Evolutionary conservation across 345 rosid genomes (phyloP).

Genomic region (Arabidopsis arenosa): DNA sequence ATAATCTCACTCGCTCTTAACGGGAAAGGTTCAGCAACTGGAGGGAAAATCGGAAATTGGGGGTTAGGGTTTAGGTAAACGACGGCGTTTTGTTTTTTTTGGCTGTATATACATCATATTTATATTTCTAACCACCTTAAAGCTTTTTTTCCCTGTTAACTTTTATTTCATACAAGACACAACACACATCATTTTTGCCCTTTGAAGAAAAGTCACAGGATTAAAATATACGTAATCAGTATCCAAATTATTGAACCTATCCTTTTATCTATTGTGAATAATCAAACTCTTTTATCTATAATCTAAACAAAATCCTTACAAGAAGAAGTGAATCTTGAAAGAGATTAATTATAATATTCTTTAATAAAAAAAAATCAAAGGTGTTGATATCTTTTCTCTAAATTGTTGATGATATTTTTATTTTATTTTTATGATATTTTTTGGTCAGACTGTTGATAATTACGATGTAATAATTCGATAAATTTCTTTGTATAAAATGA

Average conservation of each 20-base stretch:
- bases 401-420: neutral
- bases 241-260: neutral
- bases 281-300: too few relatives aligned
- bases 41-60: slow-evolving; percentile 41
- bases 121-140: neutral
- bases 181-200: neutral
- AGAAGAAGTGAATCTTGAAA: neutral
- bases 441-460: slow-evolving; percentile 20
- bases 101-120: too few relatives aligned
- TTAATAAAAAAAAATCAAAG: neutral
- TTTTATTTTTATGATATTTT: neutral
- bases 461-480: neutral
- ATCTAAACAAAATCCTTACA: neutral
- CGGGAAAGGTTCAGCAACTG: slow-evolving; percentile 35
- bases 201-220: neutral
- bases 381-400: slow-evolving; percentile 7
- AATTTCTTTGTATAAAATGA: slow-evolving; percentile 2
- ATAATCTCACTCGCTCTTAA: slow-evolving; percentile 26
- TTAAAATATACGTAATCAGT: neutral
- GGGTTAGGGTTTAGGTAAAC: slow-evolving; percentile 23
- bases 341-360: too few relatives aligned
- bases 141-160: neutral
- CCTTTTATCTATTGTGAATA: too few relatives aligned
- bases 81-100: neutral
- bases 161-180: neutral